Evolutionary conservation across 2,329 filamentous ascomycete species (phyloP), one percentile per base, ranked within the genome.

Genomic region (Dactylonectria estremocensis): DNA sequence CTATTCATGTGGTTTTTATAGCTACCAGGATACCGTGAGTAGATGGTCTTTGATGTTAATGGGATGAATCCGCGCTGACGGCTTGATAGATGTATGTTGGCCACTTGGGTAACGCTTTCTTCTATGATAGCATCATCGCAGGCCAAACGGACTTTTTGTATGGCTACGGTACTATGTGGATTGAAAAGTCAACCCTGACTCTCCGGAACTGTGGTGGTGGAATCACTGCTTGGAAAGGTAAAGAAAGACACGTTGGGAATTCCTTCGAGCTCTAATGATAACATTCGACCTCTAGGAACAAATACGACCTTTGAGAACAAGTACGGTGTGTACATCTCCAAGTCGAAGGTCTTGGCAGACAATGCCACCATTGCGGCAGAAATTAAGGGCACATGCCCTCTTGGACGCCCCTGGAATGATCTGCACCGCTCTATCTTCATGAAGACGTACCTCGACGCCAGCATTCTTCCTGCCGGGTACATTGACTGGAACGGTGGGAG

Each of bases 121-220:
- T 93, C 78, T 85, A 89, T 76, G 82, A 86, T 40, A 85, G 81
- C 60, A 85, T 89, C 40, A 84, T 92, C 5, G 90, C 88, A 0
- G 91, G 91, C 0, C 84, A 92, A 74, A 92, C 89, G 0, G 91
- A 93, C 72, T 92, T 92, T 79, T 80, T 92, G 20, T 92, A 92
- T 74, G 90, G 90, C 9, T 92, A 92, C 74, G 90, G 90, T 28
- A 92, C 90, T 0, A 83, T 87, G 3, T 92, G 87, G 84, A 83
- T 92, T 46, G 83, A 89, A 62, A 81, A 83, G 3, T 88, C 86
- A 1, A 80, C 82, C 0, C 78, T 93, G 2, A 80, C 83, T 0
- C 83, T 92, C 13, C 86, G 91, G 10, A 82, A 80, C 72, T 93
- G 90, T 70, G 89, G 89, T 4, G 91, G 91, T 16, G 91, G 90